Evolutionary conservation across 2,329 filamentous ascomycete species (phyloP), one percentile per base, ranked within the genome.

Genomic region (Claviceps capensis): DNA sequence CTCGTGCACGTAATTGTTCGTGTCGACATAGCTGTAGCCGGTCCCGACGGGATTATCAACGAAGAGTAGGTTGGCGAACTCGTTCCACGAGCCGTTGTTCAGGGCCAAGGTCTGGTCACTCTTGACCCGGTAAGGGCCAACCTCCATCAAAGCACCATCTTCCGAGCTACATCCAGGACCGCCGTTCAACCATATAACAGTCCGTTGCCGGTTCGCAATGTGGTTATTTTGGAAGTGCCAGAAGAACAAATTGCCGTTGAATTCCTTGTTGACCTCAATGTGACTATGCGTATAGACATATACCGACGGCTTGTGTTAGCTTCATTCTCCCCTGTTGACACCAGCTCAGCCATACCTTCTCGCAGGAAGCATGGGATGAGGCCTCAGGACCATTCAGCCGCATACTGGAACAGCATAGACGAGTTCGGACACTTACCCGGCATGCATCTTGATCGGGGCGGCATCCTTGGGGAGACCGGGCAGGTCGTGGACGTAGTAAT

Each of bases 211-310:
- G 65, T 97, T 87, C 53, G 89, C 91, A 59, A 98, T 95, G 67
- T 98, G 93, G 59, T 87, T 80, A 65, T 97, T 97, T 65, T 95
- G 82, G 65, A 87, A 96, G 63, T 96, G 88, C 93, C 93, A 98
- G 75, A 98, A 98, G 75, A 97, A 98, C 17, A 98, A 72, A 68
- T 97, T 95, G 60, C 88, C 91, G 65, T 97, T 88, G 66, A 85
- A 79, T 58, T 88, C 83, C 19, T 85, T 79, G 37, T 83, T 86
- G 62, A 98, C 78, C 70, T 97, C 90, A 67, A 98, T 85, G 72
- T 98, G 93, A 51, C 89, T 95, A 64, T 6, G 41, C 38, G 65
- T 6, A 41, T 36, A 59, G 30, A 34, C 14, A n/a, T 14, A n/a
- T 3, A 13, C 13, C 34, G 23, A 47, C 34, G 50, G 30, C 45